Base-by-base conservation (phyloP, 2,329 filamentous ascomycete genomes). In the Cladobotryum protrusum region DNA sequence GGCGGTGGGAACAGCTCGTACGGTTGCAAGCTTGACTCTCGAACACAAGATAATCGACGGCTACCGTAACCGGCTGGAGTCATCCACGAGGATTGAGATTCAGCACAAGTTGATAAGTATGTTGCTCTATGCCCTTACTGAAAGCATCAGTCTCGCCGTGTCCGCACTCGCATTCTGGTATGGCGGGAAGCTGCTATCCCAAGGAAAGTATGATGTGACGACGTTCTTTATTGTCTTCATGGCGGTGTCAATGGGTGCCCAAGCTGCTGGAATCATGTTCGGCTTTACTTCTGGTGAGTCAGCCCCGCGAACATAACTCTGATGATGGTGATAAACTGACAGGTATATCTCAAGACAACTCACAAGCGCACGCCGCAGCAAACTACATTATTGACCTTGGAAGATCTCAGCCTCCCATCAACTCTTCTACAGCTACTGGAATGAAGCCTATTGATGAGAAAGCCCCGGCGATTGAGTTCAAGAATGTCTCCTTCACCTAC, bases 171-270 rank as follows among this genome's bases (percentile, higher is more conserved):
- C 50, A 4, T 52, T 52, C 15, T 55, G 51, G 46, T 55, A 61
- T 41, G 58, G 59, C 35, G 58, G 59, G 1, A 49, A 52, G 17
- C 51, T 61, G n/a, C 45, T 62, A 17, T 54, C 55, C 11, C 50
- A 47, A 6, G 60, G 63, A 12, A 70, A 74, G 54, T 72, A 72
- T 54, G 57, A 58, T 5, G 43, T 64, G 0, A 52, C 61, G 3
- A 60, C 70, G 42, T 73, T 71, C 55, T 72, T 72, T 54, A 61
- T 68, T 32, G 64, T 71, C 20, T 72, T 72, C 49, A 67, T 70
- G 54, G 67, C 70, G 5, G 59, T 70, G 5, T 57, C 73, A 2
- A 69, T 61, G 40, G 58, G 59, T n/a, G 61, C 53, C 11, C 54
- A 66, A 65, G 58, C 60, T 13, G 61, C 61, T 1, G 57, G 50